Evolutionary conservation across 352 stramenopile species (phyloP).

Genomic region (Phytophthora pistaciae): DNA sequence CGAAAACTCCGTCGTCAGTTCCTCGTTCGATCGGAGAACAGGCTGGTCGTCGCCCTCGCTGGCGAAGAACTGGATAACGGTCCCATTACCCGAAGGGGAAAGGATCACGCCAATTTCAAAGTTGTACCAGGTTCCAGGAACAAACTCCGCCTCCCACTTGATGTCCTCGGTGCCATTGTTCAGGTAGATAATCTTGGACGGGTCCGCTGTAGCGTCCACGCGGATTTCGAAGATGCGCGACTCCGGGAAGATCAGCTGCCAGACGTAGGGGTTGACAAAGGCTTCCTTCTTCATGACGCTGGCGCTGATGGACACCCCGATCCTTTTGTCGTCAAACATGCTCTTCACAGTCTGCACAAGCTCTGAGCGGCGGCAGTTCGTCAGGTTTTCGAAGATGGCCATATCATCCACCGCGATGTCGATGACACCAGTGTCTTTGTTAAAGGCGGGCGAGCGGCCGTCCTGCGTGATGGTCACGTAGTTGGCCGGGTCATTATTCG

Average conservation of each 20-base stretch:
- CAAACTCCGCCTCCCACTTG: constrained; percentile 61
- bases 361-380: constrained; percentile 66
- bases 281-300: constrained; percentile 60
- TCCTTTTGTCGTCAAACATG: no score
- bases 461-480: constrained; percentile 48
- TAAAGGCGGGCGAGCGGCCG: constrained; percentile 52
- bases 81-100: no score
- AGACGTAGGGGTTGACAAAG: constrained; percentile 52
- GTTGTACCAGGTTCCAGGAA: constrained; percentile 68
- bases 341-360: no score
- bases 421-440: constrained; percentile 40
- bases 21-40: no score
- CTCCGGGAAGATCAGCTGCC: constrained; percentile 54
- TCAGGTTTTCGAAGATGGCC: constrained; percentile 31
- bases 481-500: constrained; percentile 42
- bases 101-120: constrained; percentile 73
- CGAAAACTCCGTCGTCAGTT: constrained; percentile 26
- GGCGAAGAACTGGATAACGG: constrained; percentile 55
- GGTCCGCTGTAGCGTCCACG: constrained; percentile 48
- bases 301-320: no score
- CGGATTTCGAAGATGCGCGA: constrained; percentile 65
- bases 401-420: constrained; percentile 16
- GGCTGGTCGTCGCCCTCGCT: constrained; percentile 44
- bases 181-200: constrained; percentile 62
- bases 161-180: constrained; percentile 47